Conservation (phyloP, 208 protist genomes). For the Sergeia podlipaevii region DNA sequence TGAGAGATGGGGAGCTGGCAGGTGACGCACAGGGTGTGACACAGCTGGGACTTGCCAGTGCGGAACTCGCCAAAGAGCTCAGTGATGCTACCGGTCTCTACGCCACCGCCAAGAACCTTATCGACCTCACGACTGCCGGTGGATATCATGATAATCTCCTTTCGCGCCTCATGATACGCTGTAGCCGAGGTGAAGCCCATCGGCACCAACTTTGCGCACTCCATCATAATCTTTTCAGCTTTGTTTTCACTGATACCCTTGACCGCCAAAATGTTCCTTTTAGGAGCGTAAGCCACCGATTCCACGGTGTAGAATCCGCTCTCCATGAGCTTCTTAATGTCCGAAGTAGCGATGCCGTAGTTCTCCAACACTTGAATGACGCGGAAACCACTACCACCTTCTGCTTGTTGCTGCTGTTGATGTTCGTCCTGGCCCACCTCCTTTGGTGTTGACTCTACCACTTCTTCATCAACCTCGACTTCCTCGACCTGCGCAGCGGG, state of each 20-base stretch:
- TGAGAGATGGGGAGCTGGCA: constrained; percentile 95
- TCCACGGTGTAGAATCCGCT: constrained; percentile 97
- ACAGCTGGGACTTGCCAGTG: constrained; percentile 99
- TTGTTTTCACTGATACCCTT: constrained; percentile 99
- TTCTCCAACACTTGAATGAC: constrained; percentile 91
- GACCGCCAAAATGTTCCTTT: constrained; percentile 94
- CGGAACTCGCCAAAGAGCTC: constrained; percentile 99
- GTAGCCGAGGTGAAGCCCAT: constrained; percentile 98
- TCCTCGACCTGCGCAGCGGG: constrained; percentile 26
- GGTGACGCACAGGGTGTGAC: constrained; percentile 98
- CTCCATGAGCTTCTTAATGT: constrained; percentile 98
- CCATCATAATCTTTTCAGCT: constrained; percentile 97
- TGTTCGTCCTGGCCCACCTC: constrained; percentile 18
- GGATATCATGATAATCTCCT: constrained; percentile 97
- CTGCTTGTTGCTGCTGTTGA: constrained; percentile 33
- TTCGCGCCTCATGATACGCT: constrained; percentile 93
- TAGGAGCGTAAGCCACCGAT: constrained; percentile 95
- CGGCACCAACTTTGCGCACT: constrained; percentile 94
- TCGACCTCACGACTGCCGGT: constrained; percentile 99
- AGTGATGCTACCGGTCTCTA: constrained; percentile 99
- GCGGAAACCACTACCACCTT: constrained; percentile 52
- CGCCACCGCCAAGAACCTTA: constrained; percentile 95
- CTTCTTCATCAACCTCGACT: constrained; percentile 34
- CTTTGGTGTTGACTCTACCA: constrained; percentile 26
- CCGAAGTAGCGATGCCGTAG: constrained; percentile 91